Evolutionary conservation across 2,329 filamentous ascomycete species (phyloP), one percentile per base, ranked within the genome.

Genomic region (Monilinia fructicola): DNA sequence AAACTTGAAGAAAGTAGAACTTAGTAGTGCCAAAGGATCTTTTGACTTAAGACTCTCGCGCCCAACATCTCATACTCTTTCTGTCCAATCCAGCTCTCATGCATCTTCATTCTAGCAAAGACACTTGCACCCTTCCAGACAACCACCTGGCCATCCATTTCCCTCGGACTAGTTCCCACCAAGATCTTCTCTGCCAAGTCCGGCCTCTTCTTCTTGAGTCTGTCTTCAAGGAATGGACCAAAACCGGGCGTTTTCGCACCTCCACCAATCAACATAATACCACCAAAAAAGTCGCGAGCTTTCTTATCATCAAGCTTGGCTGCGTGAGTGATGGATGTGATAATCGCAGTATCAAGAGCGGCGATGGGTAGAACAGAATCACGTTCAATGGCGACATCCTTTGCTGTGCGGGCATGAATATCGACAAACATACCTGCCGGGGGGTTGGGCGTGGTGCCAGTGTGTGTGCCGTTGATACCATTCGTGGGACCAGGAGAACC

Each of bases 61-160:
- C 93, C 94, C 64, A 97, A 77, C 67, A 92, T 86, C 80, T 97
- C 93, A 78, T 94, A 97, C 82, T 98, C 94, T 73, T 90, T 83
- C 56, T 87, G 86, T 18, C 89, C 90, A 75, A 98, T 92, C 95
- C 95, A 99, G 74, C 90, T 95, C 78, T 99, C 95, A 79, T 98
- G 98, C 21, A 92, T 93, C 55, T 81, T 82, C 68, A 88, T 86
- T 72, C 98, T 81, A 3, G 92, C 93, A 81, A 97, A 99, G 21
- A 99, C 93, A 76, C 93, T 97, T 0, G 92, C 95, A 4, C 95
- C 95, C 83, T 99, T 99, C 95, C 95, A 99, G 11, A 90, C 89
- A 64, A 98, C 90, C n/a, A 98, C 93, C 79, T 97, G 93, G 68
- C 95, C 92, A 78, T 99, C 95, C 81, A 99, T 90, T 73, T 99